Percentiles rank a stretch among this genome's conserved stretches.
phyloP scores from a whole-genome alignment of 768 basidiomycete species.

The Psilocybe subaeruginosa region DNA sequence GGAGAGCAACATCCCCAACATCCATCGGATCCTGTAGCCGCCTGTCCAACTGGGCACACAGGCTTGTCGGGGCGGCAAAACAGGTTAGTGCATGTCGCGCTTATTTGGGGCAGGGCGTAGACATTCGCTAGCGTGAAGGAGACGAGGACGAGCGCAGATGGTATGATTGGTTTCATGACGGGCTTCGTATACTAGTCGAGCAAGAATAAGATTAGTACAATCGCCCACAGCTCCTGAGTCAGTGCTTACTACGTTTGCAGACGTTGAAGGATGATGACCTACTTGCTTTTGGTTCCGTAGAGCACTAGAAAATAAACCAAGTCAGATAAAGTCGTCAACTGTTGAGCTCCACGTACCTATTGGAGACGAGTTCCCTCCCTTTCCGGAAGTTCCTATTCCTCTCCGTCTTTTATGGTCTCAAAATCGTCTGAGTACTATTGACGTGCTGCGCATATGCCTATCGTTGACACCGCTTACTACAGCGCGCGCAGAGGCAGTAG shows the following conservation, averaged over 20 bases:
- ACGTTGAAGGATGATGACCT: too few relatives aligned
- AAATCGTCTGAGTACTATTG: not conserved
- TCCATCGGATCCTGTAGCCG: conserved; percentile 8
- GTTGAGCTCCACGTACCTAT: too few relatives aligned
- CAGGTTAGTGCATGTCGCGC: not conserved
- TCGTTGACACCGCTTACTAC: not conserved
- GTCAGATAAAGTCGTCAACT: too few relatives aligned
- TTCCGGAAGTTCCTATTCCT: not conserved
- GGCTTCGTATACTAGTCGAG: too few relatives aligned
- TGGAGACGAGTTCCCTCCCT: not conserved
- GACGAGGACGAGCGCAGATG: not conserved
- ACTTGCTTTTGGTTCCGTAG: too few relatives aligned
- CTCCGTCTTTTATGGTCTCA: not conserved
- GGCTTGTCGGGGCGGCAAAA: conserved; percentile 9
- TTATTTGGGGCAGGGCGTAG: not conserved
- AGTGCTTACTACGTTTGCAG: too few relatives aligned
- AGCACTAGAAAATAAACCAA: too few relatives aligned
- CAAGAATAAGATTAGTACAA: too few relatives aligned
- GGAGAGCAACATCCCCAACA: conserved; percentile 16
- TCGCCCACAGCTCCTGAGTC: too few relatives aligned
- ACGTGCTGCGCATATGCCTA: not conserved
- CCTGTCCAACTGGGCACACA: conserved; percentile 6
- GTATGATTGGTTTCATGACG: not conserved
- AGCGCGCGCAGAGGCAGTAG: not conserved
- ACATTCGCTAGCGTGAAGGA: not conserved